Evolutionary conservation across 2,329 filamentous ascomycete genomes (phyloP), one percentile per base, ranked within the genome.

Genomic region (Ilyonectria mors-panacis): DNA sequence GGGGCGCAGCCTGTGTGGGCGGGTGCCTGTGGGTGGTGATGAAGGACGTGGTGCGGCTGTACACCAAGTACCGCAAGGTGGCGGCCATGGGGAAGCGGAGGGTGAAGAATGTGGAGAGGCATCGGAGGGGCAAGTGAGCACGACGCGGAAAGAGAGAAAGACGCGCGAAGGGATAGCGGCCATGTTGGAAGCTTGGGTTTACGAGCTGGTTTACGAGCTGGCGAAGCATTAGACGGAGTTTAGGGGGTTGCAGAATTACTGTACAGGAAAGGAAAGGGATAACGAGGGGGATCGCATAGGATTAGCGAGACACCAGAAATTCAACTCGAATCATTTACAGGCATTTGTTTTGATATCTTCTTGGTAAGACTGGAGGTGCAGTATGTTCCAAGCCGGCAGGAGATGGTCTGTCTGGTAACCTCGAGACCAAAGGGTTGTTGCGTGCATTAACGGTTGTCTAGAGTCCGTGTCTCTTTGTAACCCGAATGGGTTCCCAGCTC

Each of bases 1-100:
- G 94, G 96, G 94, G 1, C 87, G 96, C 63, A 98, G 93, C 75
- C 85, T 99, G 3, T n/a, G 87, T 96, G 1, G 96, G 96, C 1
- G 96, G 96, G 0, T 96, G 94, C 77, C 82, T 97, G 21, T 97
- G 95, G 75, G 91, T 98, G 17, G 91, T 97, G 10, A 80, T 97
- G 59, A 96, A 95, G 79, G 90, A 93, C 73, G 84, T 84, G 3
- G 81, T 91, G 57, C 82, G 84, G 64, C 79, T 93, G 26, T 92
- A 91, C 75, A 85, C 86, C 70, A 92, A 92, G 80, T 90, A 90
- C 78, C 84, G 88, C 68, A 85, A 85, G 67, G 89, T 88, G 13
- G 84, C 87, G 72, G 85, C 88, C 37, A 85, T 87, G 74, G 82
- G 83, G 7, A 85, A 86, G 50, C 84, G 89, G 60, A 83, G 82